Evolutionary conservation across 192 early-diverging fungal species (phyloP), one percentile per base, ranked within the genome.

Genomic region (Entomortierella beljakovae): DNA sequence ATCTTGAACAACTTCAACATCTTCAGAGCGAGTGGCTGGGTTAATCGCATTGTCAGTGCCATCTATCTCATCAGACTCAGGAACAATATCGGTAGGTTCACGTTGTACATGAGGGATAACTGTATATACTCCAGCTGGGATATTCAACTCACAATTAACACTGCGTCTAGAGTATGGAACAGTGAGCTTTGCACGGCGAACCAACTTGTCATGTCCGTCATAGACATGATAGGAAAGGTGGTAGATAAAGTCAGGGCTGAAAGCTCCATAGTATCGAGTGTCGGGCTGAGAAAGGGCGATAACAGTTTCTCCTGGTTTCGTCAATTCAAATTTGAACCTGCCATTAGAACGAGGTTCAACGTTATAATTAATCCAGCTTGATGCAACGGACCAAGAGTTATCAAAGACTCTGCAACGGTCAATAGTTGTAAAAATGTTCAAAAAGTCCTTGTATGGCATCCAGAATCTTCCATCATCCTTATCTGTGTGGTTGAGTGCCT

Each of bases 291-390:
- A 57, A 23, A 82, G 52, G 0, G 68, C 73, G n/a, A 82, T 68
- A 49, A 82, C 67, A 2, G 67, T 63, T 0, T 70, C 48, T 1
- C 48, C 53, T 10, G 57, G 38, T 28, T 82, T 42, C 0, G 37
- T 68, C 5, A 82, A 16, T 8, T 35, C 37, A 33, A 82, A 71
- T 10, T 57, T 60, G 64, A 79, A 82, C 31, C 69, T 54, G 32
- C 73, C 81, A 15, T 37, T 43, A 5, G 81, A 82, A 8, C 70
- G 64, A 3, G 73, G 73, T 13, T 68, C 64, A 53, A 82, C 73
- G 23, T 82, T 82, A 34, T 82, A 82, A 13, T 61, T 58, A 34
- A 82, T 82, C 81, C 81, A 82, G 29, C 49, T 68, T 2, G 81
- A 72, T 22, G 73, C 69, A 23, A 77, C 73, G 29, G 62, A 76